phyloP scores from a whole-genome alignment of 257 asterid species.

The Solanum pennellii region DNA sequence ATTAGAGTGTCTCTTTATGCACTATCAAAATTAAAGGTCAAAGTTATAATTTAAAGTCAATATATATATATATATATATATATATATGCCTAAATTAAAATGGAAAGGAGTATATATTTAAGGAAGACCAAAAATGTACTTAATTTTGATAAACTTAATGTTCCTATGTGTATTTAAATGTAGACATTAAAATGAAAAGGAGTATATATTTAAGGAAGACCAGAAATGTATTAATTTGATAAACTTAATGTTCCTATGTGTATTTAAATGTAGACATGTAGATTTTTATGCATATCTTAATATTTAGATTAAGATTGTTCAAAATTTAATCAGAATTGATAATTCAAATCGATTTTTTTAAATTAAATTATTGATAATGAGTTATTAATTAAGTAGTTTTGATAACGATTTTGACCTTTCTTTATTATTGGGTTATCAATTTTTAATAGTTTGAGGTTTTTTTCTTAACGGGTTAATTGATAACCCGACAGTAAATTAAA shows the following conservation, averaged over 20 bases:
- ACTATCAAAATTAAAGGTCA: too few relatives aligned
- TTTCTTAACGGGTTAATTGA: too few relatives aligned
- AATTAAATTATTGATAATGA: not conserved
- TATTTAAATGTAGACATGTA: too few relatives aligned
- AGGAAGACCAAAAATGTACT: not conserved
- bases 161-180: too few relatives aligned
- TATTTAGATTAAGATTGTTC: not conserved
- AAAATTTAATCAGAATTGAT: rapidly evolving
- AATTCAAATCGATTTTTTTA: too few relatives aligned
- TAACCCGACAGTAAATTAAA: not conserved
- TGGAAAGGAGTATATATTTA: not conserved
- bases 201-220: not conserved
- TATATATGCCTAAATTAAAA: too few relatives aligned
- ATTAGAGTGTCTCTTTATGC: too few relatives aligned
- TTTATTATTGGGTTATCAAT: not conserved
- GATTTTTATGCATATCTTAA: not conserved
- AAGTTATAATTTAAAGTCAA: too few relatives aligned
- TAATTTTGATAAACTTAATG: not conserved
- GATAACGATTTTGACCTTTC: too few relatives aligned
- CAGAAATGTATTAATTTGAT: not conserved
- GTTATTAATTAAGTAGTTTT: too few relatives aligned
- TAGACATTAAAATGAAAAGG: not conserved
- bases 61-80: too few relatives aligned
- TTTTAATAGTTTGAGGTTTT: not conserved
- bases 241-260: not conserved